phyloP scores from a whole-genome alignment of 768 basidiomycete species.

The Rhizopogon salebrosus region DNA sequence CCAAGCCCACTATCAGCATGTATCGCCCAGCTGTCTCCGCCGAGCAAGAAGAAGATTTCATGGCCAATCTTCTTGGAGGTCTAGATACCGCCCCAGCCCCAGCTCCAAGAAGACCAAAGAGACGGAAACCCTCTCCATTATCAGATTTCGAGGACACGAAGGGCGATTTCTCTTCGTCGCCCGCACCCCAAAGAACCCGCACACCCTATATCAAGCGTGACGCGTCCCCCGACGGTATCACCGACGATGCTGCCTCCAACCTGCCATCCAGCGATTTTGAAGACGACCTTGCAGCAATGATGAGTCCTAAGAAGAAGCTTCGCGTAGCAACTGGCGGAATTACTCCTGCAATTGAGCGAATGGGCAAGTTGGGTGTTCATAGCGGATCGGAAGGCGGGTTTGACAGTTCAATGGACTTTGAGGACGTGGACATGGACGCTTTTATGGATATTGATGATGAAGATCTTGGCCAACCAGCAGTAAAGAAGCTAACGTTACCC shows the following conservation, averaged over 20 bases:
- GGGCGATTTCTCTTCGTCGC: slow-evolving; percentile 33
- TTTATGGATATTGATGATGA: slow-evolving; percentile 58
- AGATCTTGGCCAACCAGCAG: slow-evolving; percentile 34
- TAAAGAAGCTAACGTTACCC: slow-evolving; percentile 10
- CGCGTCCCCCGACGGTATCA: slow-evolving; percentile 32
- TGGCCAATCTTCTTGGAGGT: slow-evolving; percentile 72
- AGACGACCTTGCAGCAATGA: slow-evolving; percentile 36
- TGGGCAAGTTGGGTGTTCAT: slow-evolving; percentile 56
- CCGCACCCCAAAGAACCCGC: slow-evolving; percentile 32
- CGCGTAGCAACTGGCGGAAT: slow-evolving; percentile 40
- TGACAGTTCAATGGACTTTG: slow-evolving; percentile 32
- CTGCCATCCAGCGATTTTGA: slow-evolving; percentile 46
- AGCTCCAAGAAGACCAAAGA: slow-evolving; percentile 38
- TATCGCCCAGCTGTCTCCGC: slow-evolving; percentile 75
- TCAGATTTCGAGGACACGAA: slow-evolving; percentile 30
- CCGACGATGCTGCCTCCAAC: slow-evolving; percentile 20
- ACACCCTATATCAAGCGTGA: slow-evolving; percentile 26
- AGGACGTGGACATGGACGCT: slow-evolving; percentile 52
- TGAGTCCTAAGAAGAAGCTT: slow-evolving; percentile 69
- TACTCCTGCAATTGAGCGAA: slow-evolving; percentile 50
- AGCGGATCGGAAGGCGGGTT: slow-evolving; percentile 43
- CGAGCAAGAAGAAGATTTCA: slow-evolving; percentile 84
- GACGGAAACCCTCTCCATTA: slow-evolving; percentile 61
- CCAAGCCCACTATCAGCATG: slow-evolving; percentile 63
- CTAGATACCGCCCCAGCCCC: slow-evolving; percentile 52